Percentiles rank a stretch among this genome's conserved stretches.
Conservation (phyloP, 2,329 filamentous ascomycete genomes). For the Stromatinia cepivora region DNA sequence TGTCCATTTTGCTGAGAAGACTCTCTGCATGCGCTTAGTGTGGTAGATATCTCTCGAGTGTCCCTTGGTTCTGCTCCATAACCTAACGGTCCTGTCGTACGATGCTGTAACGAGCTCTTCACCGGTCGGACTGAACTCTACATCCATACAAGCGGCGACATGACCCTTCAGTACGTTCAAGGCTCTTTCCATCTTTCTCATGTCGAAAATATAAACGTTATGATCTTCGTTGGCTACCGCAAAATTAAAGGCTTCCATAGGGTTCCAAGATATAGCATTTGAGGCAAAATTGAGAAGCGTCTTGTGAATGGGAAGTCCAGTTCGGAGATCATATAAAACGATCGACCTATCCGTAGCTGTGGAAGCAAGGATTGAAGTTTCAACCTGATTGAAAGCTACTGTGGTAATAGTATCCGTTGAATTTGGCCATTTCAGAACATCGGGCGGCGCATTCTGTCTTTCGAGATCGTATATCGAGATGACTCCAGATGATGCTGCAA, state of each 20-base stretch:
- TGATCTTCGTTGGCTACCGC: conserved; percentile 89
- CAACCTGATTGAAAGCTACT: conserved; percentile 87
- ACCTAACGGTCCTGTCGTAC: conserved; percentile 83
- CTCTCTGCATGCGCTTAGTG: conserved; percentile 96
- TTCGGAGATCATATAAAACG: conserved; percentile 89
- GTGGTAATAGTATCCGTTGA: conserved; percentile 86
- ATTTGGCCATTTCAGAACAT: conserved; percentile 84
- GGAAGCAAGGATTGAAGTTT: conserved; percentile 87
- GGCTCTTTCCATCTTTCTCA: conserved; percentile 83
- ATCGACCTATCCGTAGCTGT: conserved; percentile 82
- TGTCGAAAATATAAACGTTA: conserved; percentile 70
- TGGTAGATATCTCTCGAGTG: conserved; percentile 94
- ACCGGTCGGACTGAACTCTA: conserved; percentile 92
- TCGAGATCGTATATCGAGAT: conserved; percentile 90
- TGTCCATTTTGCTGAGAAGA: conserved; percentile 82
- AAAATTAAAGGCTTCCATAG: conserved; percentile 95
- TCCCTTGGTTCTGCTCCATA: conserved; percentile 79
- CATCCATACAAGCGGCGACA: conserved; percentile 89
- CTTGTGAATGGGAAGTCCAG: conserved; percentile 78
- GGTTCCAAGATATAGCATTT: conserved; percentile 89
- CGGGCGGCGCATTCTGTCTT: conserved; percentile 75
- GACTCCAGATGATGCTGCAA: conserved; percentile 74
- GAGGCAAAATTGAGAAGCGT: conserved; percentile 78
- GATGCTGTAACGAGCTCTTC: conserved; percentile 88
- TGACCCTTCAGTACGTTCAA: conserved; percentile 89